Base-by-base conservation (phyloP, 331 rosid genomes). In the Erythrophleum ivorense region DNA sequence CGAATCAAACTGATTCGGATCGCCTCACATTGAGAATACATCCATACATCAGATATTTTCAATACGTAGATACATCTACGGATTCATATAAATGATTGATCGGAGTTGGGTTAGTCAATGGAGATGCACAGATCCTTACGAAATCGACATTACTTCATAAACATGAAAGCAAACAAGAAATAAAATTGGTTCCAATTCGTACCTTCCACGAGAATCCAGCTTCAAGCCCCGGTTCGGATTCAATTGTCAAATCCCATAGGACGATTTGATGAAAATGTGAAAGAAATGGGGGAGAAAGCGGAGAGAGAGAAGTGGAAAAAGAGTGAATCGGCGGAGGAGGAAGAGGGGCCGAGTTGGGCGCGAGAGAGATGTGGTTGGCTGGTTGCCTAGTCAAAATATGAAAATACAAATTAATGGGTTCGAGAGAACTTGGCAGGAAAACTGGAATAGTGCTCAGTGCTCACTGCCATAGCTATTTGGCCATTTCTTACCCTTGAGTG, bases 341-440 rank as follows among this genome's bases (percentile, higher is more conserved):
- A 70, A 63, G 85, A 63, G 81, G 59, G 64, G 84, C 93, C 89
- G 89, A 87, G 89, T 81, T 82, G 73, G 84, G 90, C 91, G 98
- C 96, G 94, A 86, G 91, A 80, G 87, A 76, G 87, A 71, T 82
- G 31, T 45, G 73, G 58, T 14, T 78, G 90, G 90, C 87, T 72
- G 80, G 79, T 73, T 85, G 90, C 96, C 85, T 75, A 41, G 93
- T 89, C 94, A 94, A 91, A 90, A 88, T 11, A 81, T 85, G 63
- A 45, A 50, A 76, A 33, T n/a, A 53, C 19, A 29, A 12, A 71
- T 24, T 24, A 12, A 21, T 0, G n/a, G 10, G 43, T 15, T 7
- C 1, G 10, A 10, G 74, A 19, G 8, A 29, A 46, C 33, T 2
- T 40, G 11, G 18, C 2, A 40, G 9, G 16, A 10, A 24, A 49